Conservation (phyloP, 2,329 filamentous ascomycete genomes). For the Pseudocercospora macadamiae region DNA sequence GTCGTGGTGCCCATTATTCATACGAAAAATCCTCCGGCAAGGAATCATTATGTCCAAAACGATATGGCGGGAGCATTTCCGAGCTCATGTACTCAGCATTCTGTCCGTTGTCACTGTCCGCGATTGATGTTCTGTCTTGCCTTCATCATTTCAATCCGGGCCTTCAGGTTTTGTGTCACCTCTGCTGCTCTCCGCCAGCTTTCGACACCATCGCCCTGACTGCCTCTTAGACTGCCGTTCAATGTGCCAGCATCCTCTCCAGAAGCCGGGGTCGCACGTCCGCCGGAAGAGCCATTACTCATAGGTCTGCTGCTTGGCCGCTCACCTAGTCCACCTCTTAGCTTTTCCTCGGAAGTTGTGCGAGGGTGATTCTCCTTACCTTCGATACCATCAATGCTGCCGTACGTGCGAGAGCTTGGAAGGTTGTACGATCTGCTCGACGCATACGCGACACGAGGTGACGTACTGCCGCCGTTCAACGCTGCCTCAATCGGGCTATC, state of each 20-base stretch:
- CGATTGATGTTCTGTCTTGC: constrained; percentile 43
- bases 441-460: constrained; percentile 28
- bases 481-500: constrained; percentile 31
- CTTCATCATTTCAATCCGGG: constrained; percentile 99
- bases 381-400: constrained; percentile 34
- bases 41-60: not conserved
- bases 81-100: not conserved
- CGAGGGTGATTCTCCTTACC: constrained; percentile 51
- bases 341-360: constrained; percentile 23
- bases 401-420: constrained; percentile 24
- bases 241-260: constrained; percentile 14
- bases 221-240: constrained; percentile 14
- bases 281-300: constrained; percentile 29
- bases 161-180: constrained; percentile 96
- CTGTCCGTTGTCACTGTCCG: not conserved
- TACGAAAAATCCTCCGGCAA: not conserved
- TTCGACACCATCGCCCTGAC: constrained; percentile 65
- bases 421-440: constrained; percentile 28
- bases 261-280: constrained; percentile 53
- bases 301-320: constrained; percentile 23
- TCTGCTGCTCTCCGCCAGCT: constrained; percentile 97
- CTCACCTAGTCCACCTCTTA: constrained; percentile 27
- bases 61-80: not conserved
- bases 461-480: constrained; percentile 19
- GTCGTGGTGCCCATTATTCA: constrained; percentile 6